Conservation (phyloP, 208 protist species). For the Acanthamoeba lenticulata region DNA sequence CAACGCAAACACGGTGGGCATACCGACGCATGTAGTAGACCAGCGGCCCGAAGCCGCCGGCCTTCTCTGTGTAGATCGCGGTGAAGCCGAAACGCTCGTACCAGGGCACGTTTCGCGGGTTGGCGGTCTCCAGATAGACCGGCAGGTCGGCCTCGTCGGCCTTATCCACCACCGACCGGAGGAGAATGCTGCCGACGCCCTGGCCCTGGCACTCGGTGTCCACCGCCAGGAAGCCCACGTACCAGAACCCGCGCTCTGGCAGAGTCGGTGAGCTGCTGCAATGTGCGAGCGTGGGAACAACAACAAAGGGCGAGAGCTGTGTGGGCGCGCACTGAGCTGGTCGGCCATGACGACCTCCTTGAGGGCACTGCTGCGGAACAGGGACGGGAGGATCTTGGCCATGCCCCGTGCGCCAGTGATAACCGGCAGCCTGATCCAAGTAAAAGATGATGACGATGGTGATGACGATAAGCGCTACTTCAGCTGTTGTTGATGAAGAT, state of each 20-base stretch:
- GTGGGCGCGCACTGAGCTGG: background rate
- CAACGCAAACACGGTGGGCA: no score
- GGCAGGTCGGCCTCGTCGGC: background rate
- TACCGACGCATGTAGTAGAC: slow-evolving; percentile 21
- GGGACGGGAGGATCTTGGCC: background rate
- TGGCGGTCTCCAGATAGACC: slow-evolving; percentile 21
- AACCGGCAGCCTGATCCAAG: background rate
- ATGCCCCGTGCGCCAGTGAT: background rate
- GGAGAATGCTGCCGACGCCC: background rate
- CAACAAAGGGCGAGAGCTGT: background rate
- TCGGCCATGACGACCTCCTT: slow-evolving; percentile 32
- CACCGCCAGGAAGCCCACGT: slow-evolving; percentile 13
- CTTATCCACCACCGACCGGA: slow-evolving; percentile 5
- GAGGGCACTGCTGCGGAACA: background rate
- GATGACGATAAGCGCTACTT: no score
- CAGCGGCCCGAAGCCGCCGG: background rate
- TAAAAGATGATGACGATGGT: background rate
- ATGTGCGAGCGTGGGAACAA: no score
- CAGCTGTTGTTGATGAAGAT: background rate
- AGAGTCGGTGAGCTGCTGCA: no score
- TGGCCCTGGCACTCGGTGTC: background rate
- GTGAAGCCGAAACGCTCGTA: background rate
- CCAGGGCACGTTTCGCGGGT: slow-evolving; percentile 6
- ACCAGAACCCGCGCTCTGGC: background rate
- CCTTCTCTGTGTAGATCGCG: background rate